A percentile compares a stretch with the other conserved stretches of the same genome.
phyloP scores from a whole-genome alignment of 2,329 filamentous ascomycete genomes.

The Apiospora hydei region DNA sequence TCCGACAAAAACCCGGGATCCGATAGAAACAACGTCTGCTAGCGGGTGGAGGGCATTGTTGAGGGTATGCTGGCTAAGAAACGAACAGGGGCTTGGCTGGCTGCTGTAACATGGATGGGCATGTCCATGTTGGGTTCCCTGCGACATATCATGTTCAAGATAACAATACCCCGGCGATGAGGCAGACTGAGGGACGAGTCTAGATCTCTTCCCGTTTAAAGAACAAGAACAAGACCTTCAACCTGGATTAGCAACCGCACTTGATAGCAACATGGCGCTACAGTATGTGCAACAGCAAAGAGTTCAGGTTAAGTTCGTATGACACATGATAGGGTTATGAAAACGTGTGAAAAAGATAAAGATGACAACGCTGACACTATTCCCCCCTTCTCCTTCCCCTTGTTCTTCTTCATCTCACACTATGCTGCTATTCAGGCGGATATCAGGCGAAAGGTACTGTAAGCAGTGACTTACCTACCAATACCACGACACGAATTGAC shows the following conservation, averaged over 20 bases:
- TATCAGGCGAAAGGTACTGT: background rate
- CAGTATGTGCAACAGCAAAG: no score
- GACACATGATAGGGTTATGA: conserved; percentile 4
- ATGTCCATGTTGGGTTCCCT: background rate
- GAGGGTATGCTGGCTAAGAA: background rate
- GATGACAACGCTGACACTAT: background rate
- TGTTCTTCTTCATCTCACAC: background rate
- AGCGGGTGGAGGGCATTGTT: background rate
- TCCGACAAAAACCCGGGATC: conserved; percentile 1
- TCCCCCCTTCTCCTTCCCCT: no score
- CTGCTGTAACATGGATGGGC: background rate
- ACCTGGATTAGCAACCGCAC: background rate
- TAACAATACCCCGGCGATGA: background rate
- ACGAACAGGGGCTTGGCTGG: background rate
- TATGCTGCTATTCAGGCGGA: background rate
- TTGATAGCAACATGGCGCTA: background rate
- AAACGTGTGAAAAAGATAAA: background rate
- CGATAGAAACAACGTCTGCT: background rate
- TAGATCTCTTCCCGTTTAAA: background rate
- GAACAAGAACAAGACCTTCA: background rate
- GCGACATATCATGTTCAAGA: background rate
- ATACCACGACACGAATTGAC: background rate
- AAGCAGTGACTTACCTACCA: background rate
- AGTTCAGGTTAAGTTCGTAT: conserved; percentile 2
- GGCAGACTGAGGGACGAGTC: background rate